A percentile compares a stretch with the other conserved stretches of the same genome.
These are phyloP conservation scores for Gossypium australe DNA, from an alignment of 345 rosid genomes.

Conservation along the genomic window DNA sequence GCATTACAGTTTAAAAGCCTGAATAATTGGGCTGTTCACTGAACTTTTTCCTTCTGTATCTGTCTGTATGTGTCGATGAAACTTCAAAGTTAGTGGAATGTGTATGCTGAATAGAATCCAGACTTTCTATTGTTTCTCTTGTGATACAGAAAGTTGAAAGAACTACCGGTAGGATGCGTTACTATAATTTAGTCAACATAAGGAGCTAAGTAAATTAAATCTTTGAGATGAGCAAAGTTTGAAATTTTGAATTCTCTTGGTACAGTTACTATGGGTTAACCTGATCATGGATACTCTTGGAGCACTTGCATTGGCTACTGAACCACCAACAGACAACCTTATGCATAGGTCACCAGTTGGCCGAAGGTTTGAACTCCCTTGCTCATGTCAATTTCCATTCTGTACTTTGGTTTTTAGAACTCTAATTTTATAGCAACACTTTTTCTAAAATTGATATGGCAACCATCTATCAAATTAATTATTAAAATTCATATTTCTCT, in stretches of 20 bases:
- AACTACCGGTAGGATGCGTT: not conserved
- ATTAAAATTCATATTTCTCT: not conserved
- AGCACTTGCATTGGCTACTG: conserved; percentile 97
- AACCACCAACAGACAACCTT: conserved; percentile 95
- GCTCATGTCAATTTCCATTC: conserved; percentile 2
- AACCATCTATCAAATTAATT: not conserved
- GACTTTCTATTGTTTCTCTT: not conserved
- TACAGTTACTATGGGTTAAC: conserved; percentile 94
- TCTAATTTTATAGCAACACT: not conserved
- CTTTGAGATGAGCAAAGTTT: conserved; percentile 4
- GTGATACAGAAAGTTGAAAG: not conserved
- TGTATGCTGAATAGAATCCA: not conserved
- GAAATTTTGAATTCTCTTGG: conserved; percentile 14
- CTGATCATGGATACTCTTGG: conserved; percentile 99
- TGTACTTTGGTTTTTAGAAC: not conserved
- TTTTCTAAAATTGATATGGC: not conserved
- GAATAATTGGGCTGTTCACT: not conserved
- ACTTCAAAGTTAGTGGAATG: not conserved
- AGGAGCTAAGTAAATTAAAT: not conserved
- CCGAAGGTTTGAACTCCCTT: conserved; percentile 55
- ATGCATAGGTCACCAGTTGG: conserved; percentile 93
- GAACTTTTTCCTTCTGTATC: not conserved
- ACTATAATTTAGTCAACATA: not conserved
- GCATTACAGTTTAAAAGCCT: not conserved
- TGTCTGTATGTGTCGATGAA: not conserved